phyloP scores from a whole-genome alignment of 257 asterid species.

The Solanum acaule region DNA sequence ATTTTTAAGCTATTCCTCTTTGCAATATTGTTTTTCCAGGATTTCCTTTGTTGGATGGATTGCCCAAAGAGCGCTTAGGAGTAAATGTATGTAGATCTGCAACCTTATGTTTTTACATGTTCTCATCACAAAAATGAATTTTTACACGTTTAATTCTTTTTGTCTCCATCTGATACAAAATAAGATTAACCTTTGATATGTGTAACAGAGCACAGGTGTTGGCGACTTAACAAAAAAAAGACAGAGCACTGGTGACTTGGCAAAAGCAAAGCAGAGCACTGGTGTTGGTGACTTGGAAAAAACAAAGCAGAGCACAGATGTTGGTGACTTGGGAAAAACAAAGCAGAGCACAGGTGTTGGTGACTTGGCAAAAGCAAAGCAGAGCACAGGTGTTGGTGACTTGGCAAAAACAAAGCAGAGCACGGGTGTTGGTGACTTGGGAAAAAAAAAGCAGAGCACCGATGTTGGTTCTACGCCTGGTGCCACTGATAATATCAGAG shows the following conservation, averaged over 20 bases:
- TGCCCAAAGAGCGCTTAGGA: constrained; percentile 27
- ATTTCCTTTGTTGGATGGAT: constrained; percentile 23
- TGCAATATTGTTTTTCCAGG: constrained; percentile 25
- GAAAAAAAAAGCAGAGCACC: neutral
- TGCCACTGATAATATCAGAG: constrained; percentile 10
- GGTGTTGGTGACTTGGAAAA: neutral
- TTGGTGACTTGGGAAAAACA: neutral
- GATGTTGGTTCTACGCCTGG: constrained; percentile 9
- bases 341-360: neutral
- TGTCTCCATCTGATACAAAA: neutral
- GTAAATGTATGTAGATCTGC: constrained; percentile 23
- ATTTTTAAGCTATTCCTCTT: neutral
- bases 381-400: constrained; percentile 13
- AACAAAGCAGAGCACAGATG: constrained; percentile 15
- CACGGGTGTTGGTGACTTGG: neutral
- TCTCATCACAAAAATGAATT: neutral
- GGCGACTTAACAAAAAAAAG: neutral
- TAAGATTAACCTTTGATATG: neutral
- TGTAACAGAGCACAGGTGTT: constrained; percentile 25
- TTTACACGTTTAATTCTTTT: neutral
- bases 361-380: neutral
- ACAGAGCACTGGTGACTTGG: constrained; percentile 6
- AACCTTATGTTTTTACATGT: neutral
- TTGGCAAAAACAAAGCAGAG: constrained; percentile 19
- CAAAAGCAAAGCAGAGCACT: neutral